These are phyloP conservation scores for Colletotrichum kahawae DNA, from an alignment of 2,329 filamentous ascomycete species.

Conservation along the genomic window DNA sequence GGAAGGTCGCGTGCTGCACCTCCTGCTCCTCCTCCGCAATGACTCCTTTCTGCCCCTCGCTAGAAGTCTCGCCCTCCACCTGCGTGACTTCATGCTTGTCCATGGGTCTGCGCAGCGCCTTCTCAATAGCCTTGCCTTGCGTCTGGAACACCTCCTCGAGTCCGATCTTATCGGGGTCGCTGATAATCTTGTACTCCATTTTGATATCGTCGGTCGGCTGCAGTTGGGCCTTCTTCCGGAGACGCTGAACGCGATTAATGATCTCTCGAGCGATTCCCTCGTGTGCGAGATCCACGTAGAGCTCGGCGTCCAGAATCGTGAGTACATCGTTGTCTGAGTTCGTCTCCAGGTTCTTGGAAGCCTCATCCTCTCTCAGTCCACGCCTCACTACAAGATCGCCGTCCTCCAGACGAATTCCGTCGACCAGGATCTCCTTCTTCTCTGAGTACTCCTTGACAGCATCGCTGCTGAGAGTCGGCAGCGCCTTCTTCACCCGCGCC, in stretches of 20 bases:
- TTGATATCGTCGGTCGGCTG: constrained; percentile 92
- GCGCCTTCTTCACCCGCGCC: constrained; percentile 86
- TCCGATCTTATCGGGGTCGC: constrained; percentile 79
- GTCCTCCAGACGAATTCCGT: constrained; percentile 81
- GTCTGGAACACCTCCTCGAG: constrained; percentile 73
- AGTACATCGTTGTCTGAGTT: constrained; percentile 91
- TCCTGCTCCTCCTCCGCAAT: constrained; percentile 87
- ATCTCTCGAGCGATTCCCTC: constrained; percentile 92
- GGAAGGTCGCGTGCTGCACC: constrained; percentile 80
- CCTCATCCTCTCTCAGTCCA: constrained; percentile 74
- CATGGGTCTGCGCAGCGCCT: constrained; percentile 77
- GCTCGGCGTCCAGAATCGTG: constrained; percentile 82
- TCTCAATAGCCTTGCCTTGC: constrained; percentile 13
- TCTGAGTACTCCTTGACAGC: constrained; percentile 81
- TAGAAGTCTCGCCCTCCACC: constrained; percentile 22
- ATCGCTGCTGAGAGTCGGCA: constrained; percentile 78
- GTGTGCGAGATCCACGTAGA: constrained; percentile 84
- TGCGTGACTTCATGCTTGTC: constrained; percentile 46
- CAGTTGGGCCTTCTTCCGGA: constrained; percentile 92
- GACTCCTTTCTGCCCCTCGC: constrained; percentile 38
- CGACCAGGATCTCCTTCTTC: constrained; percentile 78
- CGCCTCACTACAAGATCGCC: constrained; percentile 86
- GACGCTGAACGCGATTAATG: constrained; percentile 88
- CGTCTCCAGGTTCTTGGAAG: constrained; percentile 78
- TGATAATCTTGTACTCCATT: constrained; percentile 88